A percentile compares a stretch with the other conserved stretches of the same genome.
phyloP scores from a whole-genome alignment of 2,329 filamentous ascomycete genomes.

The Chaetomium sp. region DNA sequence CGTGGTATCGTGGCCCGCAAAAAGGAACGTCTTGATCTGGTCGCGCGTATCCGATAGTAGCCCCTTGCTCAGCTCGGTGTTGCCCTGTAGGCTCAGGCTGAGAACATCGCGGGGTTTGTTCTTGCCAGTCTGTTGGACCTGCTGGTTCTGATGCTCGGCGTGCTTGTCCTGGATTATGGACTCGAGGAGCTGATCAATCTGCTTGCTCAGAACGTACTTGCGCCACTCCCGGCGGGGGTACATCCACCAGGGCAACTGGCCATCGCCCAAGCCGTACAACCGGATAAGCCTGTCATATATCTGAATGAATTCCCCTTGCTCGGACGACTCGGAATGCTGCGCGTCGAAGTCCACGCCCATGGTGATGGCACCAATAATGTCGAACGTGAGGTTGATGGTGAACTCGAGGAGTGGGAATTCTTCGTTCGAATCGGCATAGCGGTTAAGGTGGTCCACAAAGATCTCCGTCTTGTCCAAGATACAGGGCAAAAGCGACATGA shows the following conservation, averaged over 20 bases:
- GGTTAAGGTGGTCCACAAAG: conserved; percentile 29
- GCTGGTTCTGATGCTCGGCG: conserved; percentile 10
- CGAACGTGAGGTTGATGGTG: conserved; percentile 32
- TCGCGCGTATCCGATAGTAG: conserved; percentile 29
- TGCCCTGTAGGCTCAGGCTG: conserved; percentile 29
- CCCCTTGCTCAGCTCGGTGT: conserved; percentile 23
- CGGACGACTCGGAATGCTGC: conserved; percentile 23
- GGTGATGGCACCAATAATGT: conserved; percentile 27
- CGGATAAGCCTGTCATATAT: conserved; percentile 26
- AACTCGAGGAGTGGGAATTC: conserved; percentile 28
- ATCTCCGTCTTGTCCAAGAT: conserved; percentile 31
- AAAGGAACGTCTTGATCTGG: conserved; percentile 35
- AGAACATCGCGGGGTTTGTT: conserved; percentile 28
- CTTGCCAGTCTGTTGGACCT: neutral
- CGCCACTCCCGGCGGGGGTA: conserved; percentile 13
- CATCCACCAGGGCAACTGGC: conserved; percentile 21
- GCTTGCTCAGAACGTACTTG: conserved; percentile 18
- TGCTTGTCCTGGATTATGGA: conserved; percentile 24
- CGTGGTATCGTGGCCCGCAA: conserved; percentile 38
- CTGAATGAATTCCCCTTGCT: conserved; percentile 27
- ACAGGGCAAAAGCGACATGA: conserved; percentile 32
- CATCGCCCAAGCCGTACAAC: conserved; percentile 22
- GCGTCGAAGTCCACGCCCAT: conserved; percentile 32
- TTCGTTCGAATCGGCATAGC: conserved; percentile 23
- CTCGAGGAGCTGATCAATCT: conserved; percentile 24